Conservation (phyloP, 306 rosid genomes). For the Dryas drummondii region DNA sequence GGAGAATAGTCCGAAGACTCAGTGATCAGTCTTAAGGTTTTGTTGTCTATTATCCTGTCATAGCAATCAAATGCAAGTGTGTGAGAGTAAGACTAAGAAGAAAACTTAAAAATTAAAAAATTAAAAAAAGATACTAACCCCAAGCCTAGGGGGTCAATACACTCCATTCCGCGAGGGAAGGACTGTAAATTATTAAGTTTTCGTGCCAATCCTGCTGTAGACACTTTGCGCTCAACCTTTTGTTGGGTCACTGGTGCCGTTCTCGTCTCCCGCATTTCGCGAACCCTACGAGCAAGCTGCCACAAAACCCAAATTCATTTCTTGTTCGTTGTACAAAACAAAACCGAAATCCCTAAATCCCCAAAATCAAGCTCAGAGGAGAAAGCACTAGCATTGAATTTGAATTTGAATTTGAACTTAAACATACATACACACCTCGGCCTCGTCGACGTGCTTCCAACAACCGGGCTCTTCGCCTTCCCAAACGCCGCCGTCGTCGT, state of each 20-base stretch:
- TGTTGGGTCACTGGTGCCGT: slow-evolving; percentile 83
- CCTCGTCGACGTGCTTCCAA: slow-evolving; percentile 91
- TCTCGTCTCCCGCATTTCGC: slow-evolving; percentile 96
- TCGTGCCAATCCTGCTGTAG: slow-evolving; percentile 33
- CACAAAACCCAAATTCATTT: slow-evolving; percentile 3
- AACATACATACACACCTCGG: slow-evolving; percentile 52
- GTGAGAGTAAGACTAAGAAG: slow-evolving; percentile 4
- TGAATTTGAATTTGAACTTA: neutral
- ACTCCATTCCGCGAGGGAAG: slow-evolving; percentile 96
- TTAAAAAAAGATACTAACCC: slow-evolving; percentile 54
- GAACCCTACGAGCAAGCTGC: slow-evolving; percentile 97
- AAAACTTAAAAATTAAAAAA: slow-evolving; percentile 7
- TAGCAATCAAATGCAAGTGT: slow-evolving; percentile 28
- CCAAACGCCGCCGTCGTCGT: slow-evolving; percentile 68
- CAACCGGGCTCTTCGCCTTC: slow-evolving; percentile 90
- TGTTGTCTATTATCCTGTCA: slow-evolving; percentile 92
- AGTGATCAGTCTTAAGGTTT: slow-evolving; percentile 76
- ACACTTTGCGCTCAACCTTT: slow-evolving; percentile 60
- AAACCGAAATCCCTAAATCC: too few species aligned
- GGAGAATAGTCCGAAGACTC: slow-evolving; percentile 66
- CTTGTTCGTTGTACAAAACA: too few species aligned
- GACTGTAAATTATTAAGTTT: slow-evolving; percentile 72
- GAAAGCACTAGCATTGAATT: too few species aligned
- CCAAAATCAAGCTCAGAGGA: too few species aligned
- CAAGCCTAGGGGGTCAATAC: slow-evolving; percentile 90